These are phyloP conservation scores for Fonsecaea pedrosoi DNA, from an alignment of 2,329 filamentous ascomycete genomes.

Conservation along the genomic window DNA sequence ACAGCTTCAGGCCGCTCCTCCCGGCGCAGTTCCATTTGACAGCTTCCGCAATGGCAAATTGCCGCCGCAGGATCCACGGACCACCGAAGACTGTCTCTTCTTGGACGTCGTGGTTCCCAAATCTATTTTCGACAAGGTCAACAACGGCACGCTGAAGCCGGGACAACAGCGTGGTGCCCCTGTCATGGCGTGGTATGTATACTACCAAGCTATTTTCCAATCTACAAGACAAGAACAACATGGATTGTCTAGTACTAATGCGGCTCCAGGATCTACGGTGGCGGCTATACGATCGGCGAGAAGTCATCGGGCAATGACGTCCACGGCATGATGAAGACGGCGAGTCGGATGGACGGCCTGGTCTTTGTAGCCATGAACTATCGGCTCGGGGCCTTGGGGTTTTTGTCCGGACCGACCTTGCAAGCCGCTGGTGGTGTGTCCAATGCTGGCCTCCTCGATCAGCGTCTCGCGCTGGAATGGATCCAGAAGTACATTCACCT, in stretches of 20 bases:
- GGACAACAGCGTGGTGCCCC: conserved; percentile 39
- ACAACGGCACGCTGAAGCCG: conserved; percentile 31
- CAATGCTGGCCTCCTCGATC: conserved; percentile 61
- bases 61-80: conserved; percentile 41
- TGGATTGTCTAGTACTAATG: conserved; percentile 23
- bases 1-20: conserved; percentile 17
- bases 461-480: conserved; percentile 64
- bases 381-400: conserved; percentile 57
- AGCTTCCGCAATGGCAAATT: not conserved
- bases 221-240: not conserved
- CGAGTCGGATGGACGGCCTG: conserved; percentile 46
- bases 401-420: conserved; percentile 54
- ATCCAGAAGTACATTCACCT: conserved; percentile 60
- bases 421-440: conserved; percentile 50
- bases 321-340: conserved; percentile 51
- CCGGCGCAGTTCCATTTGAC: conserved; percentile 1
- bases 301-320: conserved; percentile 48
- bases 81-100: conserved; percentile 49
- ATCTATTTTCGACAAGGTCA: conserved; percentile 46
- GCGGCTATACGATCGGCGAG: conserved; percentile 52
- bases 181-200: conserved; percentile 46
- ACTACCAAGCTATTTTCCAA: conserved; percentile 29
- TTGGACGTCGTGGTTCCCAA: conserved; percentile 48
- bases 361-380: conserved; percentile 59
- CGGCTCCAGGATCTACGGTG: conserved; percentile 53